A percentile compares a stretch with the other conserved stretches of the same genome.
Conservation (phyloP, 2,329 filamentous ascomycete species). For the Emericellopsis cladophorae region DNA sequence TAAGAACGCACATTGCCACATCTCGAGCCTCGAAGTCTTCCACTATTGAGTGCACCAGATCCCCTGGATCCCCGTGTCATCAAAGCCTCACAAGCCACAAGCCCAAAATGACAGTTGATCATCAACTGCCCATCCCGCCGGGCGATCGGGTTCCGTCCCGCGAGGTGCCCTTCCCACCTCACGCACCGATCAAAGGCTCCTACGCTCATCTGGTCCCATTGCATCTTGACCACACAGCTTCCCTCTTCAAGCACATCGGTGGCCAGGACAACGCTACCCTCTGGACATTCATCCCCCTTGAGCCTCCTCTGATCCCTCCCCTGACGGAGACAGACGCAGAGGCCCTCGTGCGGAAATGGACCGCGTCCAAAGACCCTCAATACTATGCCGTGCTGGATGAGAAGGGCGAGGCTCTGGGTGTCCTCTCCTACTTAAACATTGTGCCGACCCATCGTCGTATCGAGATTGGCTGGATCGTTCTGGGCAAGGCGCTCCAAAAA, state of each 20-base stretch:
- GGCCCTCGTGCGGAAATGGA: slow-evolving; percentile 8
- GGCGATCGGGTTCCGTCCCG: not conserved
- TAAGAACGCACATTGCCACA: no score
- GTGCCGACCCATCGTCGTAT: slow-evolving; percentile 32
- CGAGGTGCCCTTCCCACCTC: slow-evolving; percentile 6
- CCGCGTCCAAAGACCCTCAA: slow-evolving; percentile 18
- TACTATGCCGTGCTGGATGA: slow-evolving; percentile 28
- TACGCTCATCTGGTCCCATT: slow-evolving; percentile 18
- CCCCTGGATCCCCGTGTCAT: no score
- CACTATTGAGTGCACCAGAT: no score
- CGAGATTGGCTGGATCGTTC: slow-evolving; percentile 45
- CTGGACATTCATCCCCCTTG: slow-evolving; percentile 20
- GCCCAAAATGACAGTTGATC: not conserved
- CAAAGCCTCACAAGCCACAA: not conserved
- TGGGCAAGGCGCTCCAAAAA: slow-evolving; percentile 33
- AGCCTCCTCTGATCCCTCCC: slow-evolving; percentile 12
- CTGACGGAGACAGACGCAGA: slow-evolving; percentile 7
- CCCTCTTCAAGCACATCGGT: slow-evolving; percentile 18
- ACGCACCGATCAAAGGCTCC: slow-evolving; percentile 11
- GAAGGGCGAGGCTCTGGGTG: slow-evolving; percentile 24
- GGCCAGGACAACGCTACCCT: slow-evolving; percentile 14
- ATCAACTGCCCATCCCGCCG: not conserved
- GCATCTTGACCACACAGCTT: slow-evolving; percentile 10
- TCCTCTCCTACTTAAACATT: slow-evolving; percentile 31
- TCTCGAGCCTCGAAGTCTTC: no score